phyloP scores from a whole-genome alignment of 2,329 filamentous ascomycete species.

The Penicillium crustosum region DNA sequence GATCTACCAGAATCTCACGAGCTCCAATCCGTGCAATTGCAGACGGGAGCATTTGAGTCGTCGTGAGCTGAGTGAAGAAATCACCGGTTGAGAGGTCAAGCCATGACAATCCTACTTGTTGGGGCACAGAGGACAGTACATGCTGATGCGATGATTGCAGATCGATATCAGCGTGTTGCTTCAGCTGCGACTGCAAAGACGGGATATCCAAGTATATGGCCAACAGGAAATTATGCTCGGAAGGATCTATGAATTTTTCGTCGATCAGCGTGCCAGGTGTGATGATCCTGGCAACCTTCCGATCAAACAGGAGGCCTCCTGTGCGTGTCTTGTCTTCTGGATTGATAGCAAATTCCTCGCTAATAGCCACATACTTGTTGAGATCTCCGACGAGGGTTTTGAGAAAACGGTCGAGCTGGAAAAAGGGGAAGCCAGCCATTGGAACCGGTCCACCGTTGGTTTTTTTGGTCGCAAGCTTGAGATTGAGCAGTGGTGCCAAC shows the following conservation, averaged over 20 bases:
- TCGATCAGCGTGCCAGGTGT: constrained; percentile 96
- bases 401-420: constrained; percentile 87
- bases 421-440: constrained; percentile 95
- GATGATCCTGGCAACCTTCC: constrained; percentile 80
- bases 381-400: constrained; percentile 91
- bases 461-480: constrained; percentile 81
- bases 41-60: constrained; percentile 70
- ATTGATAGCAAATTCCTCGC: constrained; percentile 83
- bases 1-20: constrained; percentile 78
- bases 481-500: constrained; percentile 77
- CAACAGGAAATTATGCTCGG: constrained; percentile 88
- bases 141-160: constrained; percentile 28
- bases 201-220: constrained; percentile 63
- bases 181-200: constrained; percentile 22
- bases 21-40: constrained; percentile 80
- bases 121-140: constrained; percentile 32
- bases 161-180: constrained; percentile 15
- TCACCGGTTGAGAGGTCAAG: constrained; percentile 92
- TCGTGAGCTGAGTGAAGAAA: constrained; percentile 80
- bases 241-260: constrained; percentile 94
- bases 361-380: constrained; percentile 87
- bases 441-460: constrained; percentile 75
- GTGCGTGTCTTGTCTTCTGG: constrained; percentile 68
- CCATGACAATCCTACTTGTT: constrained; percentile 79
- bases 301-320: constrained; percentile 79